Evolutionary conservation across 139 green algal species (phyloP).

Genomic region (Spirogloea muscicola): DNA sequence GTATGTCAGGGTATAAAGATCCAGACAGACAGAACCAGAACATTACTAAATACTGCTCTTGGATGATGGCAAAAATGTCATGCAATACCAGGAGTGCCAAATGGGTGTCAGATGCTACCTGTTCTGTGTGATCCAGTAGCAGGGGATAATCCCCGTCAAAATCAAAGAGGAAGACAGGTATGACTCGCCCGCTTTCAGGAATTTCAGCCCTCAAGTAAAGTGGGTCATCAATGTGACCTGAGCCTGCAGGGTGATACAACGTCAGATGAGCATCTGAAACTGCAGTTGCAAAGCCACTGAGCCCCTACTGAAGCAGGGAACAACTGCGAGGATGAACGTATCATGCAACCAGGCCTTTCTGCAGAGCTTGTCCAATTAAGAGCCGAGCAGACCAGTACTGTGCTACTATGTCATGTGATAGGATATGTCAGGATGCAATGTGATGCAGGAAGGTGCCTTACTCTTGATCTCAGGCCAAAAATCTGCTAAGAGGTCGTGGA

Average conservation of each 20-base stretch:
- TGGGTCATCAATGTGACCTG: too few species aligned
- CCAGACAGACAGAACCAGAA: not conserved
- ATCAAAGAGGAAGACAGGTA: constrained; percentile 35
- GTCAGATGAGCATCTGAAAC: too few species aligned
- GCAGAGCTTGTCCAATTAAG: too few species aligned
- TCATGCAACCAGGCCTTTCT: too few species aligned
- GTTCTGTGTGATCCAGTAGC: constrained; percentile 12
- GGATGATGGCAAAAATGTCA: not conserved
- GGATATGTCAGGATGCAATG: too few species aligned
- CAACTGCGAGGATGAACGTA: too few species aligned
- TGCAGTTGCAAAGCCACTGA: too few species aligned
- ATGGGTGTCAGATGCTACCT: constrained; percentile 4
- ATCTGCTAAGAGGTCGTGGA: constrained; percentile 18
- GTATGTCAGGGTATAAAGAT: too few species aligned
- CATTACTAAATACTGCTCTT: not conserved
- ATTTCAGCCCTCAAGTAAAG: not conserved
- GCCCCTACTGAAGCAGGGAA: too few species aligned
- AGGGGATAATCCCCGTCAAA: not conserved
- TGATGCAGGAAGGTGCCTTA: not conserved
- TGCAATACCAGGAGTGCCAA: not conserved
- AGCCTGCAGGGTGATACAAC: too few species aligned
- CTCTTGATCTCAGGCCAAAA: constrained; percentile 40
- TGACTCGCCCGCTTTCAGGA: constrained; percentile 6
- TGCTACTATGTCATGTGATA: too few species aligned
- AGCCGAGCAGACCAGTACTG: too few species aligned